Conservation (phyloP, 768 basidiomycete species). For the Auricularia auricula-judae region DNA sequence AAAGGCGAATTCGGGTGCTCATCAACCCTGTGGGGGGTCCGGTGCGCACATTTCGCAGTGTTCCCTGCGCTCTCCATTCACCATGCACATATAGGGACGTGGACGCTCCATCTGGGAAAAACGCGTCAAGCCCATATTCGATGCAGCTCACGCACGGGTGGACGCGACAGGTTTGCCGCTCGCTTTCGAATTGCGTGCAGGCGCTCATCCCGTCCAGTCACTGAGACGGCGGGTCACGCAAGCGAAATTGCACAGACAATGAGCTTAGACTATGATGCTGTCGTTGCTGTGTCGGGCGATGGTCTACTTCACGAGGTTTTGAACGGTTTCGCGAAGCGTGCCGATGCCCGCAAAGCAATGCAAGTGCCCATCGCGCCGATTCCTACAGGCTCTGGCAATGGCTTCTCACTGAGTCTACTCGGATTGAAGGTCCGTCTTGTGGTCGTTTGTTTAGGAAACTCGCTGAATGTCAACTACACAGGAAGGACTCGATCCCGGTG, state of each 20-base stretch:
- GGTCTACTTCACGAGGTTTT: conserved; percentile 74
- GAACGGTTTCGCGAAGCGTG: conserved; percentile 69
- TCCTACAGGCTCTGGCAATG: conserved; percentile 78
- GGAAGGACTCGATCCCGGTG: conserved; percentile 61
- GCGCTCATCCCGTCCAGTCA: conserved; percentile 32
- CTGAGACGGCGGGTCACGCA: conserved; percentile 53
- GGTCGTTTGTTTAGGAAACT: conserved; percentile 16
- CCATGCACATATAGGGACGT: conserved; percentile 40
- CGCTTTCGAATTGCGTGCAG: neutral
- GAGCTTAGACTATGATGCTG: conserved; percentile 52
- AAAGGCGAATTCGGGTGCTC: conserved; percentile 51
- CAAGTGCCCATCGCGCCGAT: conserved; percentile 63
- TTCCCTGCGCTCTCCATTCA: neutral
- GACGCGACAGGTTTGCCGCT: conserved; percentile 48
- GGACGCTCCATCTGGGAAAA: conserved; percentile 40
- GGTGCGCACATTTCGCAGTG: conserved; percentile 29
- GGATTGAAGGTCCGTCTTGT: conserved; percentile 36
- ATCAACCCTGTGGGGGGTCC: conserved; percentile 76
- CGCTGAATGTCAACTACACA: conserved; percentile 15
- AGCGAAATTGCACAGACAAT: conserved; percentile 48
- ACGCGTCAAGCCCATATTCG: conserved; percentile 61
- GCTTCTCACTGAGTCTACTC: conserved; percentile 58
- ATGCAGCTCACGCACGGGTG: conserved; percentile 49
- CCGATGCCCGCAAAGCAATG: conserved; percentile 48
- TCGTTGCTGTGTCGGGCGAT: conserved; percentile 73